Conservation (phyloP, 2,329 filamentous ascomycete species). For the Magnaporthiopsis rhizophila region DNA sequence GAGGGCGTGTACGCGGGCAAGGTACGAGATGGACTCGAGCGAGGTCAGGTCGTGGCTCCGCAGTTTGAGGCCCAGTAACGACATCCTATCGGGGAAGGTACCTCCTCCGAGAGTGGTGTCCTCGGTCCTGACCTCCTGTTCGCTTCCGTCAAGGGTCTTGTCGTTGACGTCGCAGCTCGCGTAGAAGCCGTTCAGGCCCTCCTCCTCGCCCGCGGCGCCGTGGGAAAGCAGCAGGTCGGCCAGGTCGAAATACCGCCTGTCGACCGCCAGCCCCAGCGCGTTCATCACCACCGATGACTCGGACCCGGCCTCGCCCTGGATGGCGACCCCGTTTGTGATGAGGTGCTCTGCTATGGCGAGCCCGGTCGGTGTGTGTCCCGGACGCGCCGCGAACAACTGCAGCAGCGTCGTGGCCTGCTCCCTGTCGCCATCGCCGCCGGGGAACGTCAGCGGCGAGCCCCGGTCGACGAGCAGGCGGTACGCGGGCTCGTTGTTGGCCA, state of each 20-base stretch:
- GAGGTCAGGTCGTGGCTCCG: constrained; percentile 7
- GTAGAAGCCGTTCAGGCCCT: constrained; percentile 7
- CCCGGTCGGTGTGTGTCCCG: constrained; percentile 4
- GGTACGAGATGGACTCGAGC: constrained; percentile 8
- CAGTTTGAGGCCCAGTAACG: constrained; percentile 9
- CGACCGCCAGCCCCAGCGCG: constrained; percentile 9
- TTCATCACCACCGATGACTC: not conserved
- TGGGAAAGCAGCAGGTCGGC: constrained; percentile 9
- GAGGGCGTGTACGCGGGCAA: constrained; percentile 6
- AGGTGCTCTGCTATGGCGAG: constrained; percentile 8
- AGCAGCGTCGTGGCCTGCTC: constrained; percentile 6
- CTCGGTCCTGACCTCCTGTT: no score
- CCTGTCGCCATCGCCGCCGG: not conserved
- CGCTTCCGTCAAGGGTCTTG: not conserved
- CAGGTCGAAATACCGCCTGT: constrained; percentile 9
- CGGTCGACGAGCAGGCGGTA: constrained; percentile 6
- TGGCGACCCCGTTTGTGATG: not conserved
- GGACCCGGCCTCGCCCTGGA: not conserved
- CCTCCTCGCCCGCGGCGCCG: constrained; percentile 1
- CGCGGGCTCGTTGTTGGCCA: constrained; percentile 6
- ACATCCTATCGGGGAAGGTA: not conserved
- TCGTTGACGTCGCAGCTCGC: not conserved
- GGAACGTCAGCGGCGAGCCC: not conserved
- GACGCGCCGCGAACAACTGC: constrained; percentile 7
- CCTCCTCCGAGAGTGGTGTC: not conserved